Conservation (phyloP, 768 basidiomycete genomes). For the Termitomyces sp. region DNA sequence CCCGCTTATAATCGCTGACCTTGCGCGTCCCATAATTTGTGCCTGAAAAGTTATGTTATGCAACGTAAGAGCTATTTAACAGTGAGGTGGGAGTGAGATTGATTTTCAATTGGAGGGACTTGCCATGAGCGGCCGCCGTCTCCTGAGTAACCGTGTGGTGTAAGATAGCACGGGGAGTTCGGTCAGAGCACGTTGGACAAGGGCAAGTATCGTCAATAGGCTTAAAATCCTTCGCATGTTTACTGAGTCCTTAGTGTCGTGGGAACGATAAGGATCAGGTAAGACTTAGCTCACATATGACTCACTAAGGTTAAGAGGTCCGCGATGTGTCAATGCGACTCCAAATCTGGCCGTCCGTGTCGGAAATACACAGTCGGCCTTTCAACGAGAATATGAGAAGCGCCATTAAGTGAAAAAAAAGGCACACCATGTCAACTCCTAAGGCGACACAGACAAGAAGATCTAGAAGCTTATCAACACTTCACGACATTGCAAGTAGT, state of each 20-base stretch:
- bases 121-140: slow-evolving; percentile 84
- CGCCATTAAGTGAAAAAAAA: background rate
- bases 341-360: slow-evolving; percentile 91
- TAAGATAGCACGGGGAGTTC: slow-evolving; percentile 67
- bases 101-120: slow-evolving; percentile 17
- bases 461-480: slow-evolving; percentile 38
- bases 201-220: slow-evolving; percentile 77
- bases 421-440: slow-evolving; percentile 83
- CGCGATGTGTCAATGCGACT: slow-evolving; percentile 76
- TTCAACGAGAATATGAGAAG: slow-evolving; percentile 1
- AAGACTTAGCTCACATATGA: background rate
- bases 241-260: slow-evolving; percentile 48
- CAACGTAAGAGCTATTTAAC: slow-evolving; percentile 60
- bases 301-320: slow-evolving; percentile 80
- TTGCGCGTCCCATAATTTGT: slow-evolving; percentile 78
- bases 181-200: slow-evolving; percentile 76
- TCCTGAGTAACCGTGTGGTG: slow-evolving; percentile 75
- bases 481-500: background rate
- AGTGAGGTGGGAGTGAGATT: slow-evolving; percentile 10
- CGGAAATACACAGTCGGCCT: slow-evolving; percentile 94
- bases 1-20: slow-evolving; percentile 75
- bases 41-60: slow-evolving; percentile 88
- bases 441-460: slow-evolving; percentile 86
- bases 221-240: slow-evolving; percentile 62
- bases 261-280: background rate